A percentile compares a stretch with the other conserved stretches of the same genome.
These are phyloP conservation scores for Lipomyces spencermartinsiae DNA, from an alignment of 805 yeast genomes.

Conservation along the genomic window DNA sequence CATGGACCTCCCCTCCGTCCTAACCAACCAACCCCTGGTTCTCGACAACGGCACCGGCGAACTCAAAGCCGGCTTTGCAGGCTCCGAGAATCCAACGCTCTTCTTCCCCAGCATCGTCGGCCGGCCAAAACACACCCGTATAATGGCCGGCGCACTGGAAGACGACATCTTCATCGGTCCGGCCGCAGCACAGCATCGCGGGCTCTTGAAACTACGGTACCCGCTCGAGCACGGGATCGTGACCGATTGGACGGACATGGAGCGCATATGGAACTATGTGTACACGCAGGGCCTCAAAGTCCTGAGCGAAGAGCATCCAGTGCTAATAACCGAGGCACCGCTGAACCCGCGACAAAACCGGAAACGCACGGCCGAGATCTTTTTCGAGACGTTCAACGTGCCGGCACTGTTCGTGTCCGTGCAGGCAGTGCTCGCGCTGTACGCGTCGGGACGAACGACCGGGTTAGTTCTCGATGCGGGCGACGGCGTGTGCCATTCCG, in stretches of 20 bases:
- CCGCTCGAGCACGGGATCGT: constrained; percentile 85
- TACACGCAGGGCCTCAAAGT: constrained; percentile 64
- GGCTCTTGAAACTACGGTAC: constrained; percentile 70
- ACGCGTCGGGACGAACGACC: constrained; percentile 89
- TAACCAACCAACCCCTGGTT: constrained; percentile 71
- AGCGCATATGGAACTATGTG: constrained; percentile 74
- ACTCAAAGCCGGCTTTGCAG: constrained; percentile 90
- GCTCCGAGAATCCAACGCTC: constrained; percentile 79
- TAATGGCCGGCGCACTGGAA: constrained; percentile 75
- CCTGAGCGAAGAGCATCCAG: constrained; percentile 72
- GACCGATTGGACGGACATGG: constrained; percentile 86
- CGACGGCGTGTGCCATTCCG: constrained; percentile 87
- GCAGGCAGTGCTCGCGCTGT: constrained; percentile 81
- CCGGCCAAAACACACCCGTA: constrained; percentile 78
- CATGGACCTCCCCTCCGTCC: constrained; percentile 29
- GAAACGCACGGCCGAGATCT: constrained; percentile 63
- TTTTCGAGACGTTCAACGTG: constrained; percentile 74
- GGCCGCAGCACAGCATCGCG: constrained; percentile 73
- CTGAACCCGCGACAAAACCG: constrained; percentile 71
- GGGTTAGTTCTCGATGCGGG: constrained; percentile 92
- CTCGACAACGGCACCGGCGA: constrained; percentile 87
- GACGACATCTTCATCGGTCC: constrained; percentile 75
- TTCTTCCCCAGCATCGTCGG: constrained; percentile 74
- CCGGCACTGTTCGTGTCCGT: constrained; percentile 77
- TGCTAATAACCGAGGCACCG: constrained; percentile 88